Percentiles rank a stretch among this genome's conserved stretches.
Conservation (phyloP, 257 asterid species). For the Jacaranda copaia region DNA sequence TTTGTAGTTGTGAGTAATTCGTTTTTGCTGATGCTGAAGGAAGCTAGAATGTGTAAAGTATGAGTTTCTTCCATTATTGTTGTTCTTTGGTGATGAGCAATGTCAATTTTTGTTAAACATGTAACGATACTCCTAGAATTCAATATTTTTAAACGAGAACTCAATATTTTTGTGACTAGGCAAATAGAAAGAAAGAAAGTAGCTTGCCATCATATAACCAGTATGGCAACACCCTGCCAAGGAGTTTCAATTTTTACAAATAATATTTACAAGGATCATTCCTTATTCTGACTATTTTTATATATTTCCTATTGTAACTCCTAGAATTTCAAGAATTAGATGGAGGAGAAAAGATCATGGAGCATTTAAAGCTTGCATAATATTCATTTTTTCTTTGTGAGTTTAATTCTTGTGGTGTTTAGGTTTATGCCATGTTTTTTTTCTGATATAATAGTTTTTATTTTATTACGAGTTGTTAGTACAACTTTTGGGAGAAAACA, state of each 20-base stretch:
- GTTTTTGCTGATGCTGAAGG: conserved; percentile 17
- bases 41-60: conserved; percentile 10
- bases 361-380: background rate
- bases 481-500: background rate
- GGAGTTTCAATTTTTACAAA: no score
- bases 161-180: background rate
- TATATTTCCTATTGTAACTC: background rate
- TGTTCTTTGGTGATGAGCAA: background rate
- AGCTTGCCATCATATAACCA: no score
- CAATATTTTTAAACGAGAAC: background rate
- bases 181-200: background rate
- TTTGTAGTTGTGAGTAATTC: conserved; percentile 8
- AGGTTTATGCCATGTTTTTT: background rate
- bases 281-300: no score
- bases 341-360: background rate
- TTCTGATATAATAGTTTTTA: no score
- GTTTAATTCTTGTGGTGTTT: background rate
- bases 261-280: background rate
- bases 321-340: background rate
- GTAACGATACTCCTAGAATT: background rate
- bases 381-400: background rate
- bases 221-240: no score
- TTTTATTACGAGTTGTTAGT: no score
- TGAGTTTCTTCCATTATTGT: background rate
- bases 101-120: background rate